Percentiles rank a stretch among this genome's conserved stretches.
Conservation (phyloP, 305 asterid species). For the Solanum chacoense region DNA sequence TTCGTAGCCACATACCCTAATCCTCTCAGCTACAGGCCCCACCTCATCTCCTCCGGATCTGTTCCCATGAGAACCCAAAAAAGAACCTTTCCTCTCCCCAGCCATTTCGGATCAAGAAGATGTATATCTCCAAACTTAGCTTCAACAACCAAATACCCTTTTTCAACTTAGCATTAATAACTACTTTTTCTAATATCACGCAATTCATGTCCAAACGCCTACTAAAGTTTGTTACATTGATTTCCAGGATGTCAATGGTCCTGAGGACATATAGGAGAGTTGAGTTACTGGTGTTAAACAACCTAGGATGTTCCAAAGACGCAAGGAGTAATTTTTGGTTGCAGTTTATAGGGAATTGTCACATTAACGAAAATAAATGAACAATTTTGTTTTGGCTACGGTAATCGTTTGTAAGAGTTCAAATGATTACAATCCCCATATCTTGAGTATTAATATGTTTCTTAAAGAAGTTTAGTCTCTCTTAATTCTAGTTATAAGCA, state of each 20-base stretch:
- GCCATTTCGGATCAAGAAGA: background rate
- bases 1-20: background rate
- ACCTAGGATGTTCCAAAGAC: background rate
- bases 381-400: background rate
- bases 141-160: background rate
- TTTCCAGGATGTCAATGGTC: constrained; percentile 16
- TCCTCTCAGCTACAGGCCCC: background rate
- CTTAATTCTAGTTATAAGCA: background rate
- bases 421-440: background rate
- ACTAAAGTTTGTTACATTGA: background rate
- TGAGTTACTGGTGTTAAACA: background rate
- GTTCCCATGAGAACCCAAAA: background rate
- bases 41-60: background rate
- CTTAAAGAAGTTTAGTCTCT: background rate
- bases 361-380: background rate
- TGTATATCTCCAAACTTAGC: background rate
- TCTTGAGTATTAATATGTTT: background rate
- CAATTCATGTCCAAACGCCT: background rate
- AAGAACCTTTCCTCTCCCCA: background rate
- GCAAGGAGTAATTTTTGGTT: background rate
- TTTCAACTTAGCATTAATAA: background rate
- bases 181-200: background rate
- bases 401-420: background rate
- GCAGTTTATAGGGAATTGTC: background rate
- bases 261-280: constrained; percentile 4